Conservation (phyloP, 495 filamentous ascomycete genomes). For the Daldinia decipiens region DNA sequence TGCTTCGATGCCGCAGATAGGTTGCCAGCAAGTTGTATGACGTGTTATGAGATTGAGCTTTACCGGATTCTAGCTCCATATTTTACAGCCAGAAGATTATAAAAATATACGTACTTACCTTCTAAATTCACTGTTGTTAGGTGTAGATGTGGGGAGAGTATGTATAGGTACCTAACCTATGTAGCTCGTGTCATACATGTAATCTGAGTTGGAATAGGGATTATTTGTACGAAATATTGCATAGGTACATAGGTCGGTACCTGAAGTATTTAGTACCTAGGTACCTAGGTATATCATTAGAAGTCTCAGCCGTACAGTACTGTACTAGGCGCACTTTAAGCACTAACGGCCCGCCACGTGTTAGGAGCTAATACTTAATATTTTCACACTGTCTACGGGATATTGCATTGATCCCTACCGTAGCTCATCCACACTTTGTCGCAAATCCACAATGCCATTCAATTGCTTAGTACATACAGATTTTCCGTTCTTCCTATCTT, state of each 20-base stretch:
- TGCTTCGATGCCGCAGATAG: conserved; percentile 2
- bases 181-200: too few species aligned
- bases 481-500: conserved; percentile 35
- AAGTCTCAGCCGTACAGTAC: background rate
- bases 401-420: conserved; percentile 21
- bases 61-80: background rate
- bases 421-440: conserved; percentile 25
- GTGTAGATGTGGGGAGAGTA: too few species aligned
- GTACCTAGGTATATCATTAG: background rate
- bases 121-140: background rate
- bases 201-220: too few species aligned
- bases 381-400: conserved; percentile 1
- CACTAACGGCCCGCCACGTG: conserved; percentile 4
- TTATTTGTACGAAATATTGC: too few species aligned
- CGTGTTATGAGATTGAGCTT: conserved; percentile 1
- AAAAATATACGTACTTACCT: background rate
- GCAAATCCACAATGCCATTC: conserved; percentile 2
- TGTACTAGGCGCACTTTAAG: background rate
- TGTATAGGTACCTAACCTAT: too few species aligned
- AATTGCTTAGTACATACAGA: conserved; percentile 44
- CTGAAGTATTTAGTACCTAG: background rate
- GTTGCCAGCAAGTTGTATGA: background rate
- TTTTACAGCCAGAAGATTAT: background rate
- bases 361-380: background rate
- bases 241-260: too few species aligned